Evolutionary conservation across 345 rosid species (phyloP).

Genomic region (Combretum micranthum): DNA sequence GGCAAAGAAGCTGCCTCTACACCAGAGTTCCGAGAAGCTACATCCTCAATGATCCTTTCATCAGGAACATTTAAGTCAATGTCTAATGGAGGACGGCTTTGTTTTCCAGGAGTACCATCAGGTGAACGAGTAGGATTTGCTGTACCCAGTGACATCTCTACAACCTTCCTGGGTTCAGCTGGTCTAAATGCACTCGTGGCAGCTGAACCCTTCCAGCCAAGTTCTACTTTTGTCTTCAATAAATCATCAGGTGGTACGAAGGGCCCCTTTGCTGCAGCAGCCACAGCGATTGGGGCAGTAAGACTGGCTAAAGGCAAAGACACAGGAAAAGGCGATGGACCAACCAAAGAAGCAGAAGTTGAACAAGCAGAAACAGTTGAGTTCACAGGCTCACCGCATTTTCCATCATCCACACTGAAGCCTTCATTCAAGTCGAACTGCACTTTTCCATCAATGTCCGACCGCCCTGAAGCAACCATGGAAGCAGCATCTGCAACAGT

Average conservation of each 20-base stretch:
- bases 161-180: constrained; percentile 65
- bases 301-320: constrained; percentile 39
- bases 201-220: constrained; percentile 98
- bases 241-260: constrained; percentile 80
- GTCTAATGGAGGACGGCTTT: constrained; percentile 47
- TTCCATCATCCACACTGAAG: constrained; percentile 49
- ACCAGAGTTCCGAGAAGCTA: constrained; percentile 34
- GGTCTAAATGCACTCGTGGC: constrained; percentile 99
- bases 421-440: constrained; percentile 90
- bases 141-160: constrained; percentile 34
- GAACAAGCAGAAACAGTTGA: constrained; percentile 26
- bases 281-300: constrained; percentile 65
- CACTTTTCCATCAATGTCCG: constrained; percentile 48
- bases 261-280: constrained; percentile 84
- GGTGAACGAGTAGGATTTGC: constrained; percentile 14
- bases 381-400: constrained; percentile 31
- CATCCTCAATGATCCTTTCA: constrained; percentile 73
- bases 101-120: constrained; percentile 39
- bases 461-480: constrained; percentile 18
- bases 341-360: constrained; percentile 29
- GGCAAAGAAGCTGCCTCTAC: constrained; percentile 26
- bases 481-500: constrained; percentile 19
- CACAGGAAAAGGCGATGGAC: constrained; percentile 30
- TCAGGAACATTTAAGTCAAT: constrained; percentile 86
- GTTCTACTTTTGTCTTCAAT: constrained; percentile 49